These are phyloP conservation scores for Leishmania arabica DNA, from an alignment of 208 protist species.

Conservation along the genomic window DNA sequence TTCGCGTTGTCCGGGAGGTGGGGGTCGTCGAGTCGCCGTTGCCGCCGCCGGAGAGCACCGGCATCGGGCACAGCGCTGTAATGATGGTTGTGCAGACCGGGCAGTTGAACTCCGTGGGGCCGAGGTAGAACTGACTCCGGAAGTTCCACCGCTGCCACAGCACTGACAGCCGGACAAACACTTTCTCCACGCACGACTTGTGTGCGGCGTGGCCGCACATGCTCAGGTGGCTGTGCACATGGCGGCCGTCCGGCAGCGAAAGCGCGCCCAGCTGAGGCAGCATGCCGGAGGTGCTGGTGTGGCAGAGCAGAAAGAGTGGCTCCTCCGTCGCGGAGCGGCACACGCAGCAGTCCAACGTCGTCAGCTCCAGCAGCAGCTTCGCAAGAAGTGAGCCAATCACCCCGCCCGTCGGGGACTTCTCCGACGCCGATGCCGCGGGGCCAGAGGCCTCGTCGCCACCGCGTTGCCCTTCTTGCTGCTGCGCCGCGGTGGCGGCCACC, in stretches of 20 bases:
- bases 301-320: constrained; percentile 61
- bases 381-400: constrained; percentile 32
- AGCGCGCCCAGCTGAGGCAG: constrained; percentile 34
- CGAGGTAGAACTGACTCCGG: constrained; percentile 41
- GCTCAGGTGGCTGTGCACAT: constrained; percentile 53
- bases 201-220: constrained; percentile 76
- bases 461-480: background rate
- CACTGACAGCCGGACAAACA: constrained; percentile 45
- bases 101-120: constrained; percentile 62
- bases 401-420: background rate
- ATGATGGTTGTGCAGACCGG: constrained; percentile 74
- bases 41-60: constrained; percentile 27
- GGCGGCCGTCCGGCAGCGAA: constrained; percentile 27
- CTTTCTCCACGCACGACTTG: constrained; percentile 59
- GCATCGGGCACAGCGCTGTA: constrained; percentile 59
- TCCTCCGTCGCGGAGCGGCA: constrained; percentile 46
- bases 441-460: background rate
- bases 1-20: background rate
- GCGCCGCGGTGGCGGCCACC: background rate
- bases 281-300: constrained; percentile 52
- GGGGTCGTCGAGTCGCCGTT: background rate
- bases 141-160: constrained; percentile 43
- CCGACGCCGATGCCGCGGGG: background rate
- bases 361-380: constrained; percentile 52
- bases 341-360: constrained; percentile 70